Evolutionary conservation across 768 basidiomycete genomes (phyloP).

Genomic region (Leucocoprinus birnbaumii): DNA sequence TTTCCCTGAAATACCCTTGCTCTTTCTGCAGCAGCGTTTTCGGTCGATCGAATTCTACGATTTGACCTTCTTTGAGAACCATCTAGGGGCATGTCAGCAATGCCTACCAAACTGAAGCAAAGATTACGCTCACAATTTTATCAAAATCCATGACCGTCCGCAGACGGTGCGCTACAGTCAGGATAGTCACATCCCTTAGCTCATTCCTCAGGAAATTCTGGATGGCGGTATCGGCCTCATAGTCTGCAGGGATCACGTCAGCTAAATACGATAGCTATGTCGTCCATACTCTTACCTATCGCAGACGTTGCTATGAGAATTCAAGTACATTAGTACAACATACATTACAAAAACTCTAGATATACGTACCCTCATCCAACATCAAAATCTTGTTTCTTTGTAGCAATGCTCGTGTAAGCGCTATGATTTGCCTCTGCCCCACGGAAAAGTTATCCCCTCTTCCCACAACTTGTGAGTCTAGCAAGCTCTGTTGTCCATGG

Average conservation of each 20-base stretch:
- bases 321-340: constrained; percentile 8
- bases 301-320: constrained; percentile 39
- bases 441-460: constrained; percentile 75
- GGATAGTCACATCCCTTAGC: constrained; percentile 57
- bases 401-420: constrained; percentile 61
- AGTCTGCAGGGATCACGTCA: constrained; percentile 31
- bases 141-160: constrained; percentile 68
- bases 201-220: constrained; percentile 67
- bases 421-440: constrained; percentile 72
- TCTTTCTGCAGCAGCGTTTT: constrained; percentile 40
- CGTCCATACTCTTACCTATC: constrained; percentile 32
- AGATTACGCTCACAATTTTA: constrained; percentile 36
- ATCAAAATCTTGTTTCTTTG: constrained; percentile 59
- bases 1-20: constrained; percentile 32
- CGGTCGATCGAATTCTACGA: constrained; percentile 58
- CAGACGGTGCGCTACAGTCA: constrained; percentile 70
- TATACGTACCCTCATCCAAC: constrained; percentile 52
- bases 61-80: constrained; percentile 52
- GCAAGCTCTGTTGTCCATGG: constrained; percentile 44
- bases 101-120: constrained; percentile 14
- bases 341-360: no score
- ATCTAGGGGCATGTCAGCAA: constrained; percentile 27
- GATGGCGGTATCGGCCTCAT: constrained; percentile 65
- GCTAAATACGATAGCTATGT: background rate
- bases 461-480: constrained; percentile 42